Conservation (phyloP, 345 rosid species). For the Syzygium grande region DNA sequence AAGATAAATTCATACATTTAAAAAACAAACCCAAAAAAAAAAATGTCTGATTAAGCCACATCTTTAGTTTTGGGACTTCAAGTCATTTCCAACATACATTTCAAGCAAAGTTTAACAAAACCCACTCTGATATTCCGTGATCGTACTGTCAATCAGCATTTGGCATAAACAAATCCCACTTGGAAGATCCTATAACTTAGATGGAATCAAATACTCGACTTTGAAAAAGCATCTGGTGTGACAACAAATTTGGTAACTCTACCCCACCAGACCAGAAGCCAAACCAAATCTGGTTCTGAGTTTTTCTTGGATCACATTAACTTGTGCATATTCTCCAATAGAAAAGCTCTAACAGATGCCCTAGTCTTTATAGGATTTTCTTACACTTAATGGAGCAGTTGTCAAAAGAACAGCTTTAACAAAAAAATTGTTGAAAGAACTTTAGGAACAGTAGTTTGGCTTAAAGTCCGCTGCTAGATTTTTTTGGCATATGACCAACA, state of each 20-base stretch:
- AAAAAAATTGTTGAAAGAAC: neutral
- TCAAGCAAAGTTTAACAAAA: neutral
- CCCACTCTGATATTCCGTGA: neutral
- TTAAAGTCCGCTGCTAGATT: neutral
- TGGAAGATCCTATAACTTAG: neutral
- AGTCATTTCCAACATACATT: neutral
- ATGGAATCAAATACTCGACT: neutral
- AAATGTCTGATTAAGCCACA: neutral
- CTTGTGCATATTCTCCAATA: neutral
- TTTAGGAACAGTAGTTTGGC: neutral
- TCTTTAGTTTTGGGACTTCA: neutral
- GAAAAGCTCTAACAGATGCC: neutral
- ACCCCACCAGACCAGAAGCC: neutral
- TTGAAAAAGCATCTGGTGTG: neutral
- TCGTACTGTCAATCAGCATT: neutral
- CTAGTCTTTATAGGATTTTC: neutral
- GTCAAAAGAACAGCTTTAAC: neutral
- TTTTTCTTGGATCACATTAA: neutral
- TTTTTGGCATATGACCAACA: neutral
- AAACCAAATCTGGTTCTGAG: neutral
- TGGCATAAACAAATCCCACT: neutral
- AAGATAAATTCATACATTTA: neutral
- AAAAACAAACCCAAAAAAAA: neutral
- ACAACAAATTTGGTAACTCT: neutral
- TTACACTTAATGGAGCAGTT: neutral